Base-by-base conservation (phyloP, 2,329 filamentous ascomycete genomes). In the Clarireedia sp. region DNA sequence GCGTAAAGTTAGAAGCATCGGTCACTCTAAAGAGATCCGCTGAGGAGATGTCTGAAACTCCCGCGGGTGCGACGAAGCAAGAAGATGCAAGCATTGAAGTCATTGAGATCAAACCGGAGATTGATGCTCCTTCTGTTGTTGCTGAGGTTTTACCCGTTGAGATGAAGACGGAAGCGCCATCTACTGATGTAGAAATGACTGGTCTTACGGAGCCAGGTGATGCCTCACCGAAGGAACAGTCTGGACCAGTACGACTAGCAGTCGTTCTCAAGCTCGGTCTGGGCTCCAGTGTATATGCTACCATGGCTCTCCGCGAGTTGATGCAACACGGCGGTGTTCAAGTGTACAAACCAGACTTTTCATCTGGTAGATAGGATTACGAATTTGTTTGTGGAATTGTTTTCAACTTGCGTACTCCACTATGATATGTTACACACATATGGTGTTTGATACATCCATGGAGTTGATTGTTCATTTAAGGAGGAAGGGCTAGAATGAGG, bases 251-350 rank as follows among this genome's bases (percentile, higher is more conserved):
- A 50, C 85, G 86, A 65, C 73, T 89, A 17, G 88, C 85, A 0
- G 77, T 90, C 0, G 72, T 88, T 24, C 69, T 94, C 63, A 89
- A 83, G 68, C 80, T 95, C 71, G 85, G 89, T 67, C 76, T 95
- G 26, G 86, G 83, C 1, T 83, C 84, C 48, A 90, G 87, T 66
- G 86, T 89, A 66, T 95, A 95, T 72, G 89, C 89, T 0, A 95
- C 89, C 0, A 89, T 95, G 76, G 87, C 87, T 12, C 69, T 95
- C 61, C 75, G 89, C 52, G 89, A 95, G 71, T 71, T 95, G 59
- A 90, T 89, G 76, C 86, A 83, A 66, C 83, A 82, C 61, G 66
- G 83, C 2, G 84, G 82, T 12, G 74, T 83, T 5, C 75, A 75
- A 64, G 75, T 77, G 7, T 87, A 78, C 63, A 81, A 82, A 69